phyloP scores from a whole-genome alignment of 768 basidiomycete genomes.

The Trametes cinnabarina region DNA sequence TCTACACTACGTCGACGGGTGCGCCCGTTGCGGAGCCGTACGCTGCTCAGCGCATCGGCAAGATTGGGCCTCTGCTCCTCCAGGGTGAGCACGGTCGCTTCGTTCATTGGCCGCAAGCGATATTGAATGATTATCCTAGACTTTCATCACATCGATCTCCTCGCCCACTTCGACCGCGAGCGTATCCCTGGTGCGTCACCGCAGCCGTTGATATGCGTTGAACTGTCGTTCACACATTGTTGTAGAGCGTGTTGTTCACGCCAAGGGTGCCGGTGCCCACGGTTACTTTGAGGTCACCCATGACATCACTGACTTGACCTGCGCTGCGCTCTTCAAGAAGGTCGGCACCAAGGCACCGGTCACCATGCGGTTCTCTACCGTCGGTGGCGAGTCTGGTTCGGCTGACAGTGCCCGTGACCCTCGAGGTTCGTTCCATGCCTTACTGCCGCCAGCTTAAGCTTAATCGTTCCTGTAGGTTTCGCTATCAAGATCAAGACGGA shows the following conservation, averaged over 20 bases:
- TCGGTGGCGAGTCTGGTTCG: conserved; percentile 84
- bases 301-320: conserved; percentile 78
- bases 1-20: conserved; percentile 87
- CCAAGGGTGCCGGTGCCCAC: conserved; percentile 91
- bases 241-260: conserved; percentile 85
- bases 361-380: conserved; percentile 91
- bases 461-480: conserved; percentile 54
- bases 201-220: not conserved
- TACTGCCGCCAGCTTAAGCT: not conserved
- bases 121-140: conserved; percentile 44
- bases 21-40: conserved; percentile 76
- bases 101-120: not conserved
- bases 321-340: conserved; percentile 61
- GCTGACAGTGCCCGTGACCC: conserved; percentile 93
- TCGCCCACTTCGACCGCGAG: conserved; percentile 92
- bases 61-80: conserved; percentile 78
- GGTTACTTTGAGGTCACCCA: conserved; percentile 92
- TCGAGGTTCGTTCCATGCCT: conserved; percentile 36
- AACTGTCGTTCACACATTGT: too few species aligned
- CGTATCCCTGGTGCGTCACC: conserved; percentile 64
- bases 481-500: conserved; percentile 86
- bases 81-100: conserved; percentile 54
- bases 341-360: conserved; percentile 67
- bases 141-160: conserved; percentile 85
- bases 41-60: conserved; percentile 71